phyloP scores from a whole-genome alignment of 306 rosid species.

The Casuarina cunninghamiana region DNA sequence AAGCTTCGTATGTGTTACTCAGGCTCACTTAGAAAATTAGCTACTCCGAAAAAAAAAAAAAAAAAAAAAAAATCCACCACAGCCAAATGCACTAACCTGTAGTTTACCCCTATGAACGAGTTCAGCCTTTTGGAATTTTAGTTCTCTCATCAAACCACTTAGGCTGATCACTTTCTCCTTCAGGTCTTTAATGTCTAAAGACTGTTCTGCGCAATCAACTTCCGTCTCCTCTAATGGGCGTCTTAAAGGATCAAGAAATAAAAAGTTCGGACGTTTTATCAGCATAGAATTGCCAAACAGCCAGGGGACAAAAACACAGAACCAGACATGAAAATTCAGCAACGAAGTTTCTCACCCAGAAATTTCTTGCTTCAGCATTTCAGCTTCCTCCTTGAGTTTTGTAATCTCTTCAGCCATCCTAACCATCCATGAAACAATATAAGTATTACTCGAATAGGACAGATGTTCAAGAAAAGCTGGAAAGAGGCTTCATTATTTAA shows the following conservation, averaged over 20 bases:
- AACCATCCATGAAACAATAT: slow-evolving; percentile 31
- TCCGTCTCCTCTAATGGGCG: slow-evolving; percentile 48
- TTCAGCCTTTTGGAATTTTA: slow-evolving; percentile 57
- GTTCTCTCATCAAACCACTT: slow-evolving; percentile 53
- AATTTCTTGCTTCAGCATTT: slow-evolving; percentile 53
- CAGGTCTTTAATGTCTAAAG: slow-evolving; percentile 56
- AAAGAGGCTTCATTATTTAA: neutral
- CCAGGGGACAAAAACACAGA: slow-evolving; percentile 13
- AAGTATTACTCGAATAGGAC: neutral
- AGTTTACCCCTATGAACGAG: slow-evolving; percentile 33
- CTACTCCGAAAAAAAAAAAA: neutral
- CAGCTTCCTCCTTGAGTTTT: slow-evolving; percentile 71
- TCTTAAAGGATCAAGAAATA: slow-evolving; percentile 45
- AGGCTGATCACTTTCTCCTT: slow-evolving; percentile 66
- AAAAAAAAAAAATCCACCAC: slow-evolving; percentile 4
- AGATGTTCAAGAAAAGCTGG: neutral
- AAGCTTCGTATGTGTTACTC: neutral
- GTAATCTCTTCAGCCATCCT: slow-evolving; percentile 80
- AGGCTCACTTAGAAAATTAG: neutral
- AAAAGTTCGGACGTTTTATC: slow-evolving; percentile 14
- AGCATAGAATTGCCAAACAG: slow-evolving; percentile 18
- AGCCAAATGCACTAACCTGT: slow-evolving; percentile 54
- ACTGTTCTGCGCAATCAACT: slow-evolving; percentile 41
- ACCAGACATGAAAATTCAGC: slow-evolving; percentile 10
- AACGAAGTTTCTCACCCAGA: slow-evolving; percentile 46